Evolutionary conservation across 169 alveolate genomes (phyloP), one percentile per base, ranked within the genome.

Genomic region (Fabrea salina): DNA sequence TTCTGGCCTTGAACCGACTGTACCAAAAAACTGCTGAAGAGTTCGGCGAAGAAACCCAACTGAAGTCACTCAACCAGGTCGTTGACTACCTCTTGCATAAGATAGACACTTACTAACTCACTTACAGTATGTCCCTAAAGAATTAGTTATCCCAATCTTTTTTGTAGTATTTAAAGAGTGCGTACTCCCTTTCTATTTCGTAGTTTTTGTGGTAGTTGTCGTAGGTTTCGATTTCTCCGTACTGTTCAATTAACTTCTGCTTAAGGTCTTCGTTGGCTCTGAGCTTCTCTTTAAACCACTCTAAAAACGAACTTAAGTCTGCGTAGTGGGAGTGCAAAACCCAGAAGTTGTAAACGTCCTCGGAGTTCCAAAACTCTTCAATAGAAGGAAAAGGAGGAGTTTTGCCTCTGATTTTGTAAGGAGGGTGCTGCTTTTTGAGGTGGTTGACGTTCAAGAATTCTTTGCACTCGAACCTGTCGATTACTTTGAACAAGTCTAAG

Each of bases 11-110:
- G 2, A 8, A 61, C 3, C 0, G 50, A 35, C 11, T 61, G 22
- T 35, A 33, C 1, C 53, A 61, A 33, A 61, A 33, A 33, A 30
- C 39, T n/a, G n/a, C n/a, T 32, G 43, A 30, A 16, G n/a, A 33
- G n/a, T 16, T 2, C 2, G 49, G 32, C 27, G 74, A 61, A 32
- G 49, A 8, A 11, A 61, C 27, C 16, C n/a, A 35, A 8, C 13
- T 61, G 0, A 61, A 51, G 49, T 16, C 51, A 33, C 25, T 61
- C 41, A 61, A 61, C 32, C 54, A 61, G 51, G 43, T 27, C 11
- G 39, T 61, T 61, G 74, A 61, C 37, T 61, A 61, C 39, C 11
- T 61, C 39, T 61, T 47, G 16, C 54, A 61, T 13, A 56, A 25
- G 27, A 56, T 56, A n/a, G n/a, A n/a, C n/a, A n/a, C n/a, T n/a